Evolutionary conservation across 2,329 filamentous ascomycete genomes (phyloP), one percentile per base, ranked within the genome.

Genomic region (Nemania bipapillata): DNA sequence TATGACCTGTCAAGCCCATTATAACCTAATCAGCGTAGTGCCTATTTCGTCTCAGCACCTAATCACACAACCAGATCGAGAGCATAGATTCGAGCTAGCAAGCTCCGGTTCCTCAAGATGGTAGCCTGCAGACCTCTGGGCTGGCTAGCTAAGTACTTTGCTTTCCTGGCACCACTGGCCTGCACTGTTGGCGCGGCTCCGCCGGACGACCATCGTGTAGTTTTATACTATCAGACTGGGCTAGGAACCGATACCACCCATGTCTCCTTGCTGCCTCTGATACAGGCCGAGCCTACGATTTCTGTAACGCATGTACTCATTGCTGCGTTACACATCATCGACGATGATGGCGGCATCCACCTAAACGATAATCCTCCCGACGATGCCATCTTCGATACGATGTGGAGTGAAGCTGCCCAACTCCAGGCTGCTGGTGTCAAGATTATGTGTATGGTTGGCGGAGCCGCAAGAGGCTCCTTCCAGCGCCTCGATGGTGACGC

Each of bases 291-390:
- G 54, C 76, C 83, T 4, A 78, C 79, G 64, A 84, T 87, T 70
- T 79, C 83, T 42, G 77, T 87, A 28, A 97, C 94, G 0, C 94
- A 97, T 81, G 85, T 97, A 68, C 94, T 97, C 74, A 82, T 97
- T 56, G 93, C 92, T 5, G 94, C 94, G 12, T 89, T 97, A 68
- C 94, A 97, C 80, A 83, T 97, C 74, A 94, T 96, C 79, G 84
- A 86, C 5, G 80, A 82, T 22, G 89, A 92, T 0, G 84, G 84
- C 8, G 84, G 88, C 66, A 86, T 95, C 74, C 92, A 90, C 0
- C 86, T 97, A 71, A 97, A 97, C 79, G 90, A 97, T 80, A 87
- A 93, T 77, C 84, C 85, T 0, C 92, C 92, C 0, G 81, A 86
- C n/a, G 82, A 92, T 73, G 79, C 87, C 4, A 86, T 88, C 72